Base-by-base conservation (phyloP, 2,329 filamentous ascomycete species). In the Myriosclerotinia curreyana region DNA sequence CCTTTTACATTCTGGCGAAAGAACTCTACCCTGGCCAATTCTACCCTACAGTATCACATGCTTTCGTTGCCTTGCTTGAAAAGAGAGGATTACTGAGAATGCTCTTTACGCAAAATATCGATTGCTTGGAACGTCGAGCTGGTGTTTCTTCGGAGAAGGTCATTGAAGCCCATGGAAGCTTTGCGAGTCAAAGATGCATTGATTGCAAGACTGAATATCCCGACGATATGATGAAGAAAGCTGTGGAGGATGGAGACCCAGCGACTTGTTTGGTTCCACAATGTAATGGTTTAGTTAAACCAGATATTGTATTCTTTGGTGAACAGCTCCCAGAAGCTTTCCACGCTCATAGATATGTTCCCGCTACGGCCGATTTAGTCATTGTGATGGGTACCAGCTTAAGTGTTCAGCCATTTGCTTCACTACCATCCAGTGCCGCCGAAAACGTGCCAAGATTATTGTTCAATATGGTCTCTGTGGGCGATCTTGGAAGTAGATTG, bases 71-170 rank as follows among this genome's bases (percentile, higher is more conserved):
- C 17, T 80, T 99, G 31, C 85, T 98, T 20, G 84, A 93, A 64
- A 80, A 87, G 66, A 96, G 96, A 77, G 86, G 85, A 5, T 79
- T 94, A 49, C 79, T 99, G 31, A 79, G 89, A 69, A 95, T 92
- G 80, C 84, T 95, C 61, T 99, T 98, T 76, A 97, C 95, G 0
- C 95, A 99, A 74, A 99, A 99, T 74, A 98, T 99, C 70, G 95
- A 99, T 78, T 96, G 92, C 72, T 82, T 99, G 15, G 95, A 99
- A 77, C 86, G 93, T 28, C 83, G 85, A 69, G 95, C 94, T 15
- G 95, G 95, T 34, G 87, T 99, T 0, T 90, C 92, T 0, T 82
- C 80, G 0, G 86, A 94, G 2, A 87, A 84, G 76, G 93, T 99
- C 58, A 82, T 99, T 40, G 94, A 98, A 77, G 95, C 95, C 0